A percentile compares a stretch with the other conserved stretches of the same genome.
Evolutionary conservation across 495 filamentous ascomycete genomes (phyloP).

Genomic region (Penicillium manginii): DNA sequence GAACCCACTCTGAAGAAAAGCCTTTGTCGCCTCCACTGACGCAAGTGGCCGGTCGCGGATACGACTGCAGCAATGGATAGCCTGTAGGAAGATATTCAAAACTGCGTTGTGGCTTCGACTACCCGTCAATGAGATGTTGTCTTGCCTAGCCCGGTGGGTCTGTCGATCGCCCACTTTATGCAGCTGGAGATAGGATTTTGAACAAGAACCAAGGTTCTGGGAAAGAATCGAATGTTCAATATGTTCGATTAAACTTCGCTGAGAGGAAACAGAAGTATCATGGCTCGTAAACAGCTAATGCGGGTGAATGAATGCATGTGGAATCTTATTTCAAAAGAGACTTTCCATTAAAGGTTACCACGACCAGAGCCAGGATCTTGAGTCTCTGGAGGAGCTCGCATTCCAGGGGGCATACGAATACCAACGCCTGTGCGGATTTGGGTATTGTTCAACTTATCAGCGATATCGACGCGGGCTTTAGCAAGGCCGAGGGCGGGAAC

Average conservation of each 20-base stretch:
- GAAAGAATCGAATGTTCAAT: slow-evolving; percentile 4
- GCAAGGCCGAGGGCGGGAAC: slow-evolving; percentile 88
- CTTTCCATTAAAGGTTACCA: slow-evolving; percentile 36
- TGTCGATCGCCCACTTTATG: slow-evolving; percentile 16
- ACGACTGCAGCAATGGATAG: not conserved
- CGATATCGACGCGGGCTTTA: slow-evolving; percentile 76
- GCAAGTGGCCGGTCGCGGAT: slow-evolving; percentile 22
- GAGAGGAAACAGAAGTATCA: slow-evolving; percentile 10
- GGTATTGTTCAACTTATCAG: slow-evolving; percentile 27
- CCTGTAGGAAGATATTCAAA: not conserved
- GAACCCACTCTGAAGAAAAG: not conserved
- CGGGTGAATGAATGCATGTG: slow-evolving; percentile 10
- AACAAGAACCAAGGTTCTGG: not conserved
- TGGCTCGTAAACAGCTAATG: slow-evolving; percentile 22
- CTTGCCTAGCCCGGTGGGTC: slow-evolving; percentile 8
- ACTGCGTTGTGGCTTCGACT: slow-evolving; percentile 12
- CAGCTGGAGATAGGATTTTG: not conserved
- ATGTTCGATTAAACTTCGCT: slow-evolving; percentile 7
- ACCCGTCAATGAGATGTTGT: slow-evolving; percentile 11
- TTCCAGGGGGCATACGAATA: slow-evolving; percentile 48
- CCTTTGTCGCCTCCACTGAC: slow-evolving; percentile 21
- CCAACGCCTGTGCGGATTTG: slow-evolving; percentile 30
- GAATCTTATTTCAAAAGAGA: not conserved
- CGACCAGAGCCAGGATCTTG: slow-evolving; percentile 28
- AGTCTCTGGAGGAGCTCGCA: slow-evolving; percentile 32